These are phyloP conservation scores for Penicillium sclerotiorum DNA, from an alignment of 2,329 filamentous ascomycete genomes.

Conservation along the genomic window DNA sequence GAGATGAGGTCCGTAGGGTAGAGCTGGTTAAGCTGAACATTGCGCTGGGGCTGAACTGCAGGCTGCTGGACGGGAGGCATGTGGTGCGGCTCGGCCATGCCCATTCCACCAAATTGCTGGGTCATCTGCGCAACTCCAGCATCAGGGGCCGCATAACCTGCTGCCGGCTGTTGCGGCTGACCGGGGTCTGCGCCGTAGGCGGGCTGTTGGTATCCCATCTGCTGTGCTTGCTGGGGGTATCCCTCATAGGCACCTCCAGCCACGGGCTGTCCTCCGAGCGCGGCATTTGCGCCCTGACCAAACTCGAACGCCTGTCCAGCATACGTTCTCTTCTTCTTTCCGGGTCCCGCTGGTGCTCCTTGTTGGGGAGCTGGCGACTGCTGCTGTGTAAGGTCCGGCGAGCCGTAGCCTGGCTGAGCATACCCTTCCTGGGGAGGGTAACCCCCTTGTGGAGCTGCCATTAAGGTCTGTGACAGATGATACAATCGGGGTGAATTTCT, in stretches of 20 bases:
- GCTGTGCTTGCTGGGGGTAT: conserved; percentile 59
- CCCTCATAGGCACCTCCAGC: conserved; percentile 65
- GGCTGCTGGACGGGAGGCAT: conserved; percentile 45
- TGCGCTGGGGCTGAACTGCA: conserved; percentile 53
- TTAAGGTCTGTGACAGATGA: conserved; percentile 29
- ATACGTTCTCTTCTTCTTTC: conserved; percentile 85
- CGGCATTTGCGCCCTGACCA: conserved; percentile 81
- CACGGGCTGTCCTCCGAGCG: conserved; percentile 50
- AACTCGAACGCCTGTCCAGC: conserved; percentile 95
- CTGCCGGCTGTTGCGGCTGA: conserved; percentile 62
- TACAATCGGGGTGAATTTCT: conserved; percentile 4
- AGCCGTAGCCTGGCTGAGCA: conserved; percentile 44
- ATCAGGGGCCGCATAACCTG: conserved; percentile 64
- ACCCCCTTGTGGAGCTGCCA: conserved; percentile 56
- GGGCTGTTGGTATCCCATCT: conserved; percentile 47
- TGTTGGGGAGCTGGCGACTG: conserved; percentile 35
- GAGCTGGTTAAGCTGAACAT: conserved; percentile 74
- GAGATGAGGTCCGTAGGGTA: conserved; percentile 89
- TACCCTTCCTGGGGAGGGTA: conserved; percentile 56
- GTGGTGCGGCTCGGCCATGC: conserved; percentile 62
- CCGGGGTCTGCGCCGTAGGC: conserved; percentile 49
- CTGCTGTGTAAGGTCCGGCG: conserved; percentile 41
- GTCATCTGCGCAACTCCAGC: conserved; percentile 72
- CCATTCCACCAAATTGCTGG: conserved; percentile 80
- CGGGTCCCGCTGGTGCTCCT: conserved; percentile 39